These are phyloP conservation scores for Alternaria metachromatica DNA, from an alignment of 2,329 filamentous ascomycete genomes.

Conservation along the genomic window DNA sequence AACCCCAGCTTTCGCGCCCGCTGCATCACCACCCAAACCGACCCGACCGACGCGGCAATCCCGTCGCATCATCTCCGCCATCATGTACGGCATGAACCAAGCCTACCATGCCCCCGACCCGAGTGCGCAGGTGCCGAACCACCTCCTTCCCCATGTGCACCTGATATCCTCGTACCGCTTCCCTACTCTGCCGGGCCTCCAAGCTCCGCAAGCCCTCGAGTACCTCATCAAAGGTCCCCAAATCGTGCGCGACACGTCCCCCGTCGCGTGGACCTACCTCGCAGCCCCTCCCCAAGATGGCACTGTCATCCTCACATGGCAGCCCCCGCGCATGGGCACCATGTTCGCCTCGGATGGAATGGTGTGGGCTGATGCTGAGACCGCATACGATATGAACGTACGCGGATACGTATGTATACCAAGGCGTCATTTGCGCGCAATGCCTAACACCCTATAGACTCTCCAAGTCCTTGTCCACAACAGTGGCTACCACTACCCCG, in stretches of 20 bases:
- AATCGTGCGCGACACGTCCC: slow-evolving; percentile 81
- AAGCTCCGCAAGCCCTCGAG: slow-evolving; percentile 78
- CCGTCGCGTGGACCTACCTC: slow-evolving; percentile 94
- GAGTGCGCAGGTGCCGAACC: slow-evolving; percentile 43
- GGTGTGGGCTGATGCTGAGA: slow-evolving; percentile 85
- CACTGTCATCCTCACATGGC: slow-evolving; percentile 85
- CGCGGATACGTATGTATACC: slow-evolving; percentile 66
- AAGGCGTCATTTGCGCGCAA: not conserved
- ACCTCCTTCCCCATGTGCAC: slow-evolving; percentile 82
- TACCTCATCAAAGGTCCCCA: slow-evolving; percentile 85
- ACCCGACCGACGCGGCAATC: slow-evolving; percentile 23
- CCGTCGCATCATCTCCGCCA: slow-evolving; percentile 34
- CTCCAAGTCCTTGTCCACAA: slow-evolving; percentile 89
- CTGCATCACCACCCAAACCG: slow-evolving; percentile 16
- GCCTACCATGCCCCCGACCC: slow-evolving; percentile 42
- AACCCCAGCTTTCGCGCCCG: slow-evolving; percentile 29
- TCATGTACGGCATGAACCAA: slow-evolving; percentile 47
- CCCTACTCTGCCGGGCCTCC: slow-evolving; percentile 73
- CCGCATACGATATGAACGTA: slow-evolving; percentile 76
- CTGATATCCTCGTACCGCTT: slow-evolving; percentile 85
- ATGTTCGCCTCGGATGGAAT: slow-evolving; percentile 91
- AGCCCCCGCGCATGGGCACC: slow-evolving; percentile 71
- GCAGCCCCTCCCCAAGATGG: slow-evolving; percentile 78
- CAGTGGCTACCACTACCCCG: slow-evolving; percentile 75
- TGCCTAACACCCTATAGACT: slow-evolving; percentile 61